A percentile compares a stretch with the other conserved stretches of the same genome.
phyloP scores from a whole-genome alignment of 129 eudicot species.

The Ambrosia artemisiifolia region DNA sequence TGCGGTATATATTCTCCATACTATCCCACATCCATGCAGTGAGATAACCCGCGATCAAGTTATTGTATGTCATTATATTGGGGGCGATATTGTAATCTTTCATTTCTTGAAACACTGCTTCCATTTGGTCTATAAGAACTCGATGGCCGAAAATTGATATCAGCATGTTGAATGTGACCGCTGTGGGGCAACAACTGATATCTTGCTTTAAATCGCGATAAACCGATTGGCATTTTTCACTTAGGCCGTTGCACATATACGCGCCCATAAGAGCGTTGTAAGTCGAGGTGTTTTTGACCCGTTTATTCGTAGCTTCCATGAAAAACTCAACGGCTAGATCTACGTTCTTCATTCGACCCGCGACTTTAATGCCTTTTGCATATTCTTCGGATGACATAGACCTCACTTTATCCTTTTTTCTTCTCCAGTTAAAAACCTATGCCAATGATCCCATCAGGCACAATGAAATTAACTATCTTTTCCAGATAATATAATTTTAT shows the following conservation, averaged over 20 bases:
- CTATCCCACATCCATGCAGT: constrained; percentile 96
- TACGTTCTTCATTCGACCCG: constrained; percentile 60
- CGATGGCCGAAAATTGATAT: constrained; percentile 61
- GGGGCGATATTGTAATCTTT: constrained; percentile 41
- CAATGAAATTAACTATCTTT: too few species aligned
- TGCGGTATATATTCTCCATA: constrained; percentile 62
- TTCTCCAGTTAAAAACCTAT: constrained; percentile 86
- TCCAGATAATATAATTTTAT: too few species aligned
- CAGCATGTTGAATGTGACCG: constrained; percentile 73
- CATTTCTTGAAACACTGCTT: constrained; percentile 42
- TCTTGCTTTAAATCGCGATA: constrained; percentile 64
- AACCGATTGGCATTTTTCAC: constrained; percentile 54
- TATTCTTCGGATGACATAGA: constrained; percentile 78
- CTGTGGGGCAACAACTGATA: constrained; percentile 47
- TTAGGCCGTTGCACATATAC: constrained; percentile 47
- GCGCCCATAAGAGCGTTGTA: constrained; percentile 77
- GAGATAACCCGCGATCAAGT: constrained; percentile 62
- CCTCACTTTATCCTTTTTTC: constrained; percentile 35
- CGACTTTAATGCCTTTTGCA: constrained; percentile 60
- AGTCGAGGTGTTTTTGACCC: constrained; percentile 36
- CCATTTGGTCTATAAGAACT: constrained; percentile 74
- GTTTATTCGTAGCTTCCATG: constrained; percentile 55
- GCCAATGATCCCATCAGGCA: not conserved
- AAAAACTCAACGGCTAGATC: constrained; percentile 70
- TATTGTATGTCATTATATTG: constrained; percentile 53